Base-by-base conservation (phyloP, 176 grass and related monocot genomes). In the Saccharum spontaneum region DNA sequence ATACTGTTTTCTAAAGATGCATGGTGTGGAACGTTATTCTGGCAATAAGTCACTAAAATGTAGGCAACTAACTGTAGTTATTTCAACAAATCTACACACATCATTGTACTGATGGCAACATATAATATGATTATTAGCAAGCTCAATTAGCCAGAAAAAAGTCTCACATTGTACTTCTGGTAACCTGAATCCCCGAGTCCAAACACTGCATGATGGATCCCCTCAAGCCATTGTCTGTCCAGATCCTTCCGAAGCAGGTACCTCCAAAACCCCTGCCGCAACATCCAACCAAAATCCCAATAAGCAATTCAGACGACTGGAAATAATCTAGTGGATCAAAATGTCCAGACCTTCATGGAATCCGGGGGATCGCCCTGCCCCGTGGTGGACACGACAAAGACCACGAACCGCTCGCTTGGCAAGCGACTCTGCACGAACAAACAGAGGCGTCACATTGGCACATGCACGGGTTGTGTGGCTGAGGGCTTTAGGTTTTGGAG, bases 101-200 rank as follows among this genome's bases (percentile, higher is more conserved):
- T 60, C 6, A 71, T 20, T 44, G 60, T 38, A 30, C 20, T 50
- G 48, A 69, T 22, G 10, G 22, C 10, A 64, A 2, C 28, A 80
- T 24, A 57, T 24, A 16, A 62, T 37, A 12, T 9, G 11, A 12
- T 61, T 61, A 80, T 34, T 71, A 63, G 23, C 4, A 86, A 65
- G 54, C 23, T 86, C 43, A 66, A 65, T 36, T 45, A 38, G 9
- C 16, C 22, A 46, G 14, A 22, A 15, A 50, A 68, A 66, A 52
- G 8, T 16, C 85, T 92, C 71, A 95, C 96, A 82, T 95, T 98
- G 85, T 98, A 98, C 86, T 98, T 98, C 77, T 94, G 96, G 86
- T 95, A 98, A 7, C 96, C 93, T n/a, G 96, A 98, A 87, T 98
- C 96, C 4, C 93, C 89, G 10, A 98, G 85, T 20, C 96, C 96